phyloP scores from a whole-genome alignment of 225 moss, liverwort and hornwort genomes.

The Antitrichia curtipendula region DNA sequence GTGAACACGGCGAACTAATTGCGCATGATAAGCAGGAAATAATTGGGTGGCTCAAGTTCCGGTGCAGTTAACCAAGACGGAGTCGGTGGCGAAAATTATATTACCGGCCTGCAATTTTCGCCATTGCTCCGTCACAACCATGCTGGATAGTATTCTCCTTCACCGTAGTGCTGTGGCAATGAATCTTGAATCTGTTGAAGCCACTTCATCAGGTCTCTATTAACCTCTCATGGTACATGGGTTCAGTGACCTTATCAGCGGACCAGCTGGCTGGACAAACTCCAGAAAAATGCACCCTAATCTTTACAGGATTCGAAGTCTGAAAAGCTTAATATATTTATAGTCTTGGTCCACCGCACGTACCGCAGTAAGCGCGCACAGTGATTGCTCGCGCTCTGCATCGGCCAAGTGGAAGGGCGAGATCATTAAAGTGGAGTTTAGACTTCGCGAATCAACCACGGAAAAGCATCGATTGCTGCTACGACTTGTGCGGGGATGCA shows the following conservation, averaged over 20 bases:
- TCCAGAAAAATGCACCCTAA: background rate
- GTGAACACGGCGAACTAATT: background rate
- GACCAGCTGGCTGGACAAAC: background rate
- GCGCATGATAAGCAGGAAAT: background rate
- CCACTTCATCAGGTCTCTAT: background rate
- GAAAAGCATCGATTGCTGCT: background rate
- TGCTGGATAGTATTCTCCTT: background rate
- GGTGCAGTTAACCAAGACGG: background rate
- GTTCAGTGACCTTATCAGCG: background rate
- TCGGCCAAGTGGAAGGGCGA: background rate
- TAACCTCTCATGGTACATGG: background rate
- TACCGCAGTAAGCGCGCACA: background rate
- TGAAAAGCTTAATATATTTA: background rate
- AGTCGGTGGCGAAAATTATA: background rate
- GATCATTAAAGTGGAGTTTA: background rate
- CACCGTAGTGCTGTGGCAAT: background rate
- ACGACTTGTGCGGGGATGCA: background rate
- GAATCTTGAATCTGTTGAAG: background rate
- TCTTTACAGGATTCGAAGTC: background rate
- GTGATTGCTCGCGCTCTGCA: background rate
- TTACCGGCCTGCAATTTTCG: background rate
- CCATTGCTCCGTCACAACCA: background rate
- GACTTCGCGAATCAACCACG: background rate
- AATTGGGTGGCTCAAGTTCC: background rate
- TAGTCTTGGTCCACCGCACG: background rate